Evolutionary conservation across 495 filamentous ascomycete species (phyloP), one percentile per base, ranked within the genome.

Genomic region (Symbiotaphrina buchneri): DNA sequence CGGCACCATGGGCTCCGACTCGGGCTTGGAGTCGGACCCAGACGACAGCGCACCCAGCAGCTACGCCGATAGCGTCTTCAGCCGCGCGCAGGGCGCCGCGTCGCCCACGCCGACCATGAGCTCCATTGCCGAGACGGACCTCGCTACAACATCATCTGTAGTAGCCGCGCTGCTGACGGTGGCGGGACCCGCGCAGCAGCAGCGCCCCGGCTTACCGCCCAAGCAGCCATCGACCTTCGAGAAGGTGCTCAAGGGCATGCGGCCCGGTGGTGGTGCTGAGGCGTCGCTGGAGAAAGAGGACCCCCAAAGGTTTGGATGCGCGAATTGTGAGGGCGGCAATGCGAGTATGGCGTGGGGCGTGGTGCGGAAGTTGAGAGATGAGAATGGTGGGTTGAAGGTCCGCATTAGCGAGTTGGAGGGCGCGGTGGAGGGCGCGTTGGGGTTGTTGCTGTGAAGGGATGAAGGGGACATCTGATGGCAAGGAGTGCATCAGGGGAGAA

Each of bases 41-140:
- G 68, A 71, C 30, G 67, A 61, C 38, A 47, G 55, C 13, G 52
- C 54, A 41, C 57, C 53, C 27, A 68, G 72, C 33, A 74, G 68
- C 31, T 49, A 78, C 10, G 10, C 30, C 1, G 18, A 27, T 19
- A 30, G 28, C 28, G 19, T 18, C 10, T 30, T 15, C 28, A 16
- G 10, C 10, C 8, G 10, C 8, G 10, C 8, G 28, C 28, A 30
- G 3, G 14, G 10, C 14, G 18, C 2, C 10, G 4, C 29, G n/a
- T 31, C 29, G 14, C 29, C 29, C 6, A 10, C 30, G 1, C n/a
- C 10, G 7, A 18, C 30, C 11, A 14, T 10, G 18, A 8, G 11
- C 4, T 13, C 14, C 10, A 23, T 10, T 11, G 29, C 6, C 4
- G 7, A 10, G 13, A 1, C n/a, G 19, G 2, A 18, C 15, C 30